Percentiles rank a stretch among this genome's conserved stretches.
Evolutionary conservation across 73 alveolate genomes (phyloP).

Genomic region (Stentor roeselii): DNA sequence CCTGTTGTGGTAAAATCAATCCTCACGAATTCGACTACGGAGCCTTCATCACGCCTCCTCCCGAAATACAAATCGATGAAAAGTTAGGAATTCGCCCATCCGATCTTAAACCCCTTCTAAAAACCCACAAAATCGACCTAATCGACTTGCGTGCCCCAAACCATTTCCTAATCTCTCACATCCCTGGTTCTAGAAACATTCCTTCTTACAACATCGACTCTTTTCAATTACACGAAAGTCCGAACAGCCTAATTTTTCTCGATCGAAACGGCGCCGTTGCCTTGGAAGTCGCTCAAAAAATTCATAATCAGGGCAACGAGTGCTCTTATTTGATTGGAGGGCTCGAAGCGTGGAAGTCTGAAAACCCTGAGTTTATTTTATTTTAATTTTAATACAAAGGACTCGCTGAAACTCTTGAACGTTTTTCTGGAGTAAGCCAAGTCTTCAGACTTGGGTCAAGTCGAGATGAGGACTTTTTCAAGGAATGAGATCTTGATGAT

Average conservation of each 20-base stretch:
- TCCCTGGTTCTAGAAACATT: conserved; percentile 38
- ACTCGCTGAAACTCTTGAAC: no score
- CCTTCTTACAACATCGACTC: conserved; percentile 31
- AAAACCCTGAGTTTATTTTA: conserved; percentile 7
- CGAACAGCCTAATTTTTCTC: conserved; percentile 37
- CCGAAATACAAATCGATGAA: neutral
- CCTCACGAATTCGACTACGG: conserved; percentile 45
- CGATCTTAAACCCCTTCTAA: neutral
- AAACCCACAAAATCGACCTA: conserved; percentile 21
- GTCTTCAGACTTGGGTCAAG: no score
- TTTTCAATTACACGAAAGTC: no score
- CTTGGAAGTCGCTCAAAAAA: conserved; percentile 33
- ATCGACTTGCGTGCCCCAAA: conserved; percentile 49
- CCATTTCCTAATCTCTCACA: conserved; percentile 40
- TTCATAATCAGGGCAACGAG: conserved; percentile 28
- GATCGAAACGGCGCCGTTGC: conserved; percentile 55
- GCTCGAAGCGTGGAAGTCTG: conserved; percentile 19
- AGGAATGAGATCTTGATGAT: no score
- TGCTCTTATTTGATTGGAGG: conserved; percentile 7
- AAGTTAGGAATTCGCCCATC: neutral
- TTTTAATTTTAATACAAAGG: neutral
- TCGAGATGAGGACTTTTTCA: no score
- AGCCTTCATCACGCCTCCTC: conserved; percentile 34
- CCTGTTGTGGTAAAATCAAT: conserved; percentile 63
- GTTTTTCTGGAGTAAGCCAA: no score